A percentile compares a stretch with the other conserved stretches of the same genome.
phyloP scores from a whole-genome alignment of 257 asterid genomes.

The Solanum rostratum region DNA sequence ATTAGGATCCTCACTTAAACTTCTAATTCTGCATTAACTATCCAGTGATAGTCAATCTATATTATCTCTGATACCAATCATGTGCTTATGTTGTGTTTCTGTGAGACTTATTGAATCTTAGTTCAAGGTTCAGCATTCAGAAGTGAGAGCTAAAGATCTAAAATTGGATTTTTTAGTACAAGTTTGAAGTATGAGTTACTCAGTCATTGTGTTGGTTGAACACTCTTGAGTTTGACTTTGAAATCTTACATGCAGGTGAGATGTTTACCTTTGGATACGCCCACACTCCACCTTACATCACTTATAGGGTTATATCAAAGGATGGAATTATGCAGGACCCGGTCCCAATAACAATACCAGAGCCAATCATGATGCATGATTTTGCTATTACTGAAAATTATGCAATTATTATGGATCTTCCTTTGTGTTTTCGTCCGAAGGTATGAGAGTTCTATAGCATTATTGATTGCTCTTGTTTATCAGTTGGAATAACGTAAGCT shows the following conservation, averaged over 20 bases:
- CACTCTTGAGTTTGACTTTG: slow-evolving; percentile 4
- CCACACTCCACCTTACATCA: slow-evolving; percentile 58
- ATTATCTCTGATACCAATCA: not conserved
- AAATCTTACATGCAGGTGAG: slow-evolving; percentile 55
- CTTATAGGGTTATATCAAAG: slow-evolving; percentile 86
- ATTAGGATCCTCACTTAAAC: not conserved
- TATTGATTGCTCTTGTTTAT: not conserved
- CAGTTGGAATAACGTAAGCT: not conserved
- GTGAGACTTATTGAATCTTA: not conserved
- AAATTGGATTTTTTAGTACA: not conserved
- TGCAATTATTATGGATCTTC: slow-evolving; percentile 92
- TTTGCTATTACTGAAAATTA: slow-evolving; percentile 97
- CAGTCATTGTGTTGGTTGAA: not conserved
- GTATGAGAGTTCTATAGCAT: slow-evolving; percentile 20
- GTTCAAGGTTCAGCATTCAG: not conserved
- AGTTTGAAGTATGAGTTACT: not conserved
- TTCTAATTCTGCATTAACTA: not conserved
- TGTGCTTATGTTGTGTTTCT: not conserved
- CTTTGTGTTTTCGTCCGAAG: slow-evolving; percentile 74
- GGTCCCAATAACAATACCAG: slow-evolving; percentile 80
- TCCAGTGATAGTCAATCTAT: not conserved
- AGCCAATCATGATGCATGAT: slow-evolving; percentile 92
- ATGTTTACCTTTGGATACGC: slow-evolving; percentile 95
- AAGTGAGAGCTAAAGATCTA: not conserved
- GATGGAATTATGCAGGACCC: slow-evolving; percentile 90